Percentiles rank a stretch among this genome's conserved stretches.
Evolutionary conservation across 1,284 basidiomycete species (phyloP).

Genomic region (Somion occarium): DNA sequence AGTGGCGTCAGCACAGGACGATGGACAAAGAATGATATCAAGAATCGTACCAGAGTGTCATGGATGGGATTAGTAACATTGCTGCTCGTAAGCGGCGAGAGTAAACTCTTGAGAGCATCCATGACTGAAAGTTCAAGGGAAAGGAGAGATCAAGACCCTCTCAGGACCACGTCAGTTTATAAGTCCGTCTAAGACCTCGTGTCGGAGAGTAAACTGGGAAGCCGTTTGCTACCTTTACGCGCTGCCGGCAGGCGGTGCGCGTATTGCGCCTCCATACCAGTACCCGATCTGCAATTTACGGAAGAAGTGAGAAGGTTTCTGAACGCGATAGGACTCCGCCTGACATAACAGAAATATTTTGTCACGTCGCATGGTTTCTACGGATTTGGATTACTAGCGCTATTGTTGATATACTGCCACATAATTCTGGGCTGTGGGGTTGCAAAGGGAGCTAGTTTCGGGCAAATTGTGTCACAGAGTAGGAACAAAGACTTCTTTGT

Average conservation of each 20-base stretch:
- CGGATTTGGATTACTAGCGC: too few species aligned
- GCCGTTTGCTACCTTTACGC: neutral
- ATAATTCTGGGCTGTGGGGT: neutral
- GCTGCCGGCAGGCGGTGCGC: conserved; percentile 5
- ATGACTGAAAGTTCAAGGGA: conserved; percentile 13
- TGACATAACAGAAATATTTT: neutral
- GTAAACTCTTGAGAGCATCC: conserved; percentile 26
- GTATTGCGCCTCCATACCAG: conserved; percentile 2
- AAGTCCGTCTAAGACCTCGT: conserved; percentile 8
- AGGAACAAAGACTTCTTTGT: neutral
- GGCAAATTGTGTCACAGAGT: neutral
- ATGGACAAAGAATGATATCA: neutral
- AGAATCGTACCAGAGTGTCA: conserved; percentile 25
- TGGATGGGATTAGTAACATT: conserved; percentile 22
- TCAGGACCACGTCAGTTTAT: conserved; percentile 4
- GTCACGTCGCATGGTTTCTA: neutral
- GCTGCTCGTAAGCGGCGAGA: conserved; percentile 25
- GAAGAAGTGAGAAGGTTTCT: neutral
- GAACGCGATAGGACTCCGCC: neutral
- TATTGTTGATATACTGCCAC: too few species aligned
- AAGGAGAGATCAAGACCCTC: conserved; percentile 3
- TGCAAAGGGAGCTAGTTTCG: neutral
- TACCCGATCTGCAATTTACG: conserved; percentile 3
- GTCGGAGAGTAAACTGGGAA: conserved; percentile 4
- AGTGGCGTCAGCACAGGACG: neutral